Conservation (phyloP, 2,329 filamentous ascomycete genomes). For the Gremmenia infestans region DNA sequence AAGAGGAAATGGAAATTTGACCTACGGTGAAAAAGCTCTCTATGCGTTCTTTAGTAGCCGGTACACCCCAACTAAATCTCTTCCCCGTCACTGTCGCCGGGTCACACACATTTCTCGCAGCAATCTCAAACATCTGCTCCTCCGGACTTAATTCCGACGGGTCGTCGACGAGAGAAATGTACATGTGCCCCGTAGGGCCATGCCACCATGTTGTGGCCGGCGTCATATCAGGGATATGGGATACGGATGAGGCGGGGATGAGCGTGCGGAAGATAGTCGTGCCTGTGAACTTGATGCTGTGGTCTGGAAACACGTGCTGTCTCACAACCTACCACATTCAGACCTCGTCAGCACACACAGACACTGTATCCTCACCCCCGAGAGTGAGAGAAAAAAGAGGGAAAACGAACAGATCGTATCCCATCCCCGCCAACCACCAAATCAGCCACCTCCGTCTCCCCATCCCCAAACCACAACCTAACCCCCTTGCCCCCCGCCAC, state of each 20-base stretch:
- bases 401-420: conserved; percentile 40
- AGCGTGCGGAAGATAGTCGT: conserved; percentile 37
- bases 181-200: conserved; percentile 38
- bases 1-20: no score
- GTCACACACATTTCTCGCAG: conserved; percentile 33
- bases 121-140: conserved; percentile 35
- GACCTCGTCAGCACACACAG: background rate
- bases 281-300: conserved; percentile 41
- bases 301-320: conserved; percentile 37
- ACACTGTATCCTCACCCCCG: no score
- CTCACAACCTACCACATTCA: conserved; percentile 35
- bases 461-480: conserved; percentile 42
- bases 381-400: background rate
- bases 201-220: conserved; percentile 40
- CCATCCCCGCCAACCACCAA: conserved; percentile 49
- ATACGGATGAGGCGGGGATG: conserved; percentile 34
- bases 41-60: conserved; percentile 33
- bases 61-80: conserved; percentile 35
- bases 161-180: conserved; percentile 37
- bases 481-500: conserved; percentile 28
- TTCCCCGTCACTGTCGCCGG: conserved; percentile 28
- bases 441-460: conserved; percentile 36
- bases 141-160: conserved; percentile 7
- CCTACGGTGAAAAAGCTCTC: conserved; percentile 33
- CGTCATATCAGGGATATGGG: conserved; percentile 29